A percentile compares a stretch with the other conserved stretches of the same genome.
These are phyloP conservation scores for Cardamine chenopodiifolia DNA, from an alignment of 345 rosid species.

Conservation along the genomic window DNA sequence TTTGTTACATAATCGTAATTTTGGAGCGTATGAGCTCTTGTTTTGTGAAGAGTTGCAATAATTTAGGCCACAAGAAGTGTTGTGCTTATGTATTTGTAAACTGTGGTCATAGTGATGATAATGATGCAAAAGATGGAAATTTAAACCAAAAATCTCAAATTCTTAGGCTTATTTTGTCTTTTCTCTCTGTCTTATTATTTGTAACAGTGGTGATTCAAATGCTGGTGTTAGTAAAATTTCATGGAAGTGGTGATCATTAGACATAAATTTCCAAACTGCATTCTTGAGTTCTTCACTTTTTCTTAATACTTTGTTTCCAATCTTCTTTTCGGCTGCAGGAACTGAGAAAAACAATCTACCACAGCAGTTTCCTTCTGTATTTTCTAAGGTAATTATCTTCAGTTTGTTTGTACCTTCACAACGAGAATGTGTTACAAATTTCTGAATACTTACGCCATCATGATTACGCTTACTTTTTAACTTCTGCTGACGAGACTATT, in stretches of 20 bases:
- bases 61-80: not conserved
- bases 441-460: no score
- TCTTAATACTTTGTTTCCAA: not conserved
- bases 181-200: no score
- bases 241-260: not conserved
- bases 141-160: not conserved
- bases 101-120: not conserved
- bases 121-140: not conserved
- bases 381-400: slow-evolving; percentile 6
- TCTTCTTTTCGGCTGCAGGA: slow-evolving; percentile 38
- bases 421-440: not conserved
- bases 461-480: not conserved
- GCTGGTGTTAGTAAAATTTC: not conserved
- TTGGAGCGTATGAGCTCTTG: not conserved
- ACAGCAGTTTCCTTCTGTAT: not conserved
- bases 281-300: not conserved
- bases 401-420: not conserved
- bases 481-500: not conserved
- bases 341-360: slow-evolving; percentile 27
- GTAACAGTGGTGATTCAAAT: not conserved
- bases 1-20: not conserved
- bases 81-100: not conserved
- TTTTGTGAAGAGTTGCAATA: not conserved
- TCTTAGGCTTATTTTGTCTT: not conserved
- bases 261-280: not conserved